Conservation (phyloP, 2,329 filamentous ascomycete genomes). For the Penicillium sp. region DNA sequence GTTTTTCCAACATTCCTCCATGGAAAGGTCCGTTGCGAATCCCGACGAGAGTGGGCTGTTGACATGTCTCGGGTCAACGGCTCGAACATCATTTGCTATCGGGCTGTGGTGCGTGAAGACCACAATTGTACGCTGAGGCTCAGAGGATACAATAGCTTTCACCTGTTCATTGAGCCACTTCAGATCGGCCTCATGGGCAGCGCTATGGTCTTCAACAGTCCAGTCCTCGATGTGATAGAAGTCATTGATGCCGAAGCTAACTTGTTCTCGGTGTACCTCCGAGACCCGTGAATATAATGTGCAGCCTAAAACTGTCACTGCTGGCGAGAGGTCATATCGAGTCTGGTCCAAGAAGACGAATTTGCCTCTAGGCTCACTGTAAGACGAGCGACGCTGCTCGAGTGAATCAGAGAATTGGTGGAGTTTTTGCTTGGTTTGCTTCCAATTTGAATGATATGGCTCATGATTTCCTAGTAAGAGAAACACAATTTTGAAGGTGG, state of each 20-base stretch:
- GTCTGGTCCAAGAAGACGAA: conserved; percentile 42
- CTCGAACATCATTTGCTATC: conserved; percentile 18
- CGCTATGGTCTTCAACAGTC: conserved; percentile 30
- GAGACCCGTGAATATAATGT: conserved; percentile 49
- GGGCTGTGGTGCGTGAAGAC: conserved; percentile 41
- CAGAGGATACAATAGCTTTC: conserved; percentile 20
- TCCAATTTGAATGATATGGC: conserved; percentile 40
- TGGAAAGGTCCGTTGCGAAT: conserved; percentile 42
- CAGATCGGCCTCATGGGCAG: conserved; percentile 31
- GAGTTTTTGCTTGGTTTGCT: conserved; percentile 18
- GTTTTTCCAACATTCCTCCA: conserved; percentile 38
- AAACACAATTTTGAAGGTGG: conserved; percentile 47
- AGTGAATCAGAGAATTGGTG: conserved; percentile 23
- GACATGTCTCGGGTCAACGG: conserved; percentile 29
- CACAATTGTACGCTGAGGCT: conserved; percentile 34
- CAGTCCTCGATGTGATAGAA: conserved; percentile 46
- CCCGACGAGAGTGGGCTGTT: conserved; percentile 32
- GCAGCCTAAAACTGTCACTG: conserved; percentile 43
- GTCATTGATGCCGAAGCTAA: conserved; percentile 47
- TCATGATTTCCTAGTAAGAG: conserved; percentile 56
- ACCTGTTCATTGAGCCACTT: conserved; percentile 40
- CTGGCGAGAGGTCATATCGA: conserved; percentile 34
- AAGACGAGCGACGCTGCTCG: conserved; percentile 7
- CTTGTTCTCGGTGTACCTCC: conserved; percentile 30
- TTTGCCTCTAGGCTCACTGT: conserved; percentile 18